These are phyloP conservation scores for Penicillium italicum DNA, from an alignment of 2,329 filamentous ascomycete species.

Conservation along the genomic window DNA sequence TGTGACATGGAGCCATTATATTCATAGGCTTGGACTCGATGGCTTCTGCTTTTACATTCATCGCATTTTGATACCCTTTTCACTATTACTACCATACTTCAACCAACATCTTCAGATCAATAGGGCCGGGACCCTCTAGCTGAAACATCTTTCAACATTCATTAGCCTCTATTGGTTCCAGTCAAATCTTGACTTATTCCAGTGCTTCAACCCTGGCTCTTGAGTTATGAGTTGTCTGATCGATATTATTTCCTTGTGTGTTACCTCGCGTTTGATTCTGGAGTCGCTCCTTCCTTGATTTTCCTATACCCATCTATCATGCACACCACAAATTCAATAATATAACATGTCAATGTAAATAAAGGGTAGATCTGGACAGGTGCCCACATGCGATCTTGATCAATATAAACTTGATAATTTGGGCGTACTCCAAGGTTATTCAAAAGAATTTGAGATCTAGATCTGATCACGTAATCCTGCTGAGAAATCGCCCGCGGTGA, in stretches of 20 bases:
- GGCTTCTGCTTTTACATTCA: neutral
- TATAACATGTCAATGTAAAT: neutral
- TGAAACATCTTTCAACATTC: neutral
- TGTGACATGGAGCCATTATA: neutral
- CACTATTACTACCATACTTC: neutral
- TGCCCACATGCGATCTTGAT: too few relatives aligned
- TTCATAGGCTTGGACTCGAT: neutral
- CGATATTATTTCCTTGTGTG: neutral
- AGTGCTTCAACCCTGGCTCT: slow-evolving; percentile 2
- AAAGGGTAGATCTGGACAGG: neutral
- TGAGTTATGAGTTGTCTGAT: neutral
- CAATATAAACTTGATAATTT: too few relatives aligned
- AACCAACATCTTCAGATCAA: slow-evolving; percentile 5
- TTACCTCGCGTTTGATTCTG: neutral
- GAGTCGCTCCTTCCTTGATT: neutral
- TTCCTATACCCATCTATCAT: slow-evolving; percentile 1
- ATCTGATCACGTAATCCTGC: slow-evolving; percentile 14
- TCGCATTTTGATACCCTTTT: neutral
- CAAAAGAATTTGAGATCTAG: too few relatives aligned
- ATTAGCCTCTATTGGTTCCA: neutral
- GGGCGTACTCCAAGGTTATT: too few relatives aligned
- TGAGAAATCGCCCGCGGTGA: slow-evolving; percentile 6
- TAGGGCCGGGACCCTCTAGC: neutral
- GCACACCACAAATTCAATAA: neutral
- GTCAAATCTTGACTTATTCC: neutral